These are phyloP conservation scores for Alternaria sp. DNA, from an alignment of 2,329 filamentous ascomycete species.

Conservation along the genomic window DNA sequence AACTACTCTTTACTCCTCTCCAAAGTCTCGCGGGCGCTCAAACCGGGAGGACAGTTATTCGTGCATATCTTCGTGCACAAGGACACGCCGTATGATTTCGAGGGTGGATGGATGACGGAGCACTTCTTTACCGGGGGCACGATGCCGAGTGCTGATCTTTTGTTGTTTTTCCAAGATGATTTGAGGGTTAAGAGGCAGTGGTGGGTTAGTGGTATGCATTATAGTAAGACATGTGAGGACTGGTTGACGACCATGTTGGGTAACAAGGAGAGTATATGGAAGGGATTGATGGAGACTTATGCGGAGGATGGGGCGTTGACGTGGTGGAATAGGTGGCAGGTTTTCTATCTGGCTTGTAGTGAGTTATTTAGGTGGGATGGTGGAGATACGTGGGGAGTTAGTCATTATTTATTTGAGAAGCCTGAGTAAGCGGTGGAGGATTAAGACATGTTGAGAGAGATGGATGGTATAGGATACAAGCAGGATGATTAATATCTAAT, in stretches of 20 bases:
- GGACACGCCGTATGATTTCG: slow-evolving; percentile 73
- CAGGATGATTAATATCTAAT: not conserved
- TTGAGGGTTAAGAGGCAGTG: slow-evolving; percentile 69
- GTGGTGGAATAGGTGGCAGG: slow-evolving; percentile 76
- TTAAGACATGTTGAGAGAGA: not conserved
- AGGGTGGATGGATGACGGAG: slow-evolving; percentile 76
- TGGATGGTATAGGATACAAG: not conserved
- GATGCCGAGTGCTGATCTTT: slow-evolving; percentile 72
- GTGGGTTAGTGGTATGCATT: slow-evolving; percentile 75
- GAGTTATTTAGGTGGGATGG: slow-evolving; percentile 72
- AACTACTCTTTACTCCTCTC: slow-evolving; percentile 74
- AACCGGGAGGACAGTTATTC: slow-evolving; percentile 71
- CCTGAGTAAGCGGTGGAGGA: slow-evolving; percentile 30
- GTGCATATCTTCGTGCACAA: slow-evolving; percentile 73
- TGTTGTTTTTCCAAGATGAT: slow-evolving; percentile 72
- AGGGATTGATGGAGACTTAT: slow-evolving; percentile 70
- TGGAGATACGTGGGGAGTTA: slow-evolving; percentile 73
- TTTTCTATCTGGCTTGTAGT: slow-evolving; percentile 76
- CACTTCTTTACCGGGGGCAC: slow-evolving; percentile 78
- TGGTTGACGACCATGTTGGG: slow-evolving; percentile 69
- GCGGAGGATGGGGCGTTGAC: slow-evolving; percentile 65
- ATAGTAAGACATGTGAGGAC: slow-evolving; percentile 74
- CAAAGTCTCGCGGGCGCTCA: slow-evolving; percentile 68
- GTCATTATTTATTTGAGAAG: slow-evolving; percentile 73
- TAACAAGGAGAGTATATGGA: slow-evolving; percentile 69